Percentiles rank a stretch among this genome's conserved stretches.
These are phyloP conservation scores for Pleurotus tuber-regium DNA, from an alignment of 768 basidiomycete genomes.

Conservation along the genomic window DNA sequence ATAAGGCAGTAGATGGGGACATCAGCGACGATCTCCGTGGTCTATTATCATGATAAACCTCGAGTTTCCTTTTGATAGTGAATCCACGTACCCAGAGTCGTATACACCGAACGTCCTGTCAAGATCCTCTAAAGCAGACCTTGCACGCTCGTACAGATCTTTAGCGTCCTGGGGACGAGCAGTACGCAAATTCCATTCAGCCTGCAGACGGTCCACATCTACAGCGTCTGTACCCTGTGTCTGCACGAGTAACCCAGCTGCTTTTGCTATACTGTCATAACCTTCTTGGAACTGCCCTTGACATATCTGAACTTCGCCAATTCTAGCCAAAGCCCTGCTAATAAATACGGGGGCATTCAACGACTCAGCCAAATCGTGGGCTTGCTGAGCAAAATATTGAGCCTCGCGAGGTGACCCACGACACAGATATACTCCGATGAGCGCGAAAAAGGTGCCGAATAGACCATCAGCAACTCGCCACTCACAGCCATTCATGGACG, in stretches of 20 bases:
- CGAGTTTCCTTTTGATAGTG: neutral
- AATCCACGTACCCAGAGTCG: constrained; percentile 46
- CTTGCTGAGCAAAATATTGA: constrained; percentile 80
- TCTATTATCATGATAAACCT: constrained; percentile 19
- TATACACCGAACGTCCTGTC: constrained; percentile 51
- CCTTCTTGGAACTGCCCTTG: constrained; percentile 61
- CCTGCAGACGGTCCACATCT: constrained; percentile 53
- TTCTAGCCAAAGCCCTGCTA: constrained; percentile 62
- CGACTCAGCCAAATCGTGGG: constrained; percentile 66
- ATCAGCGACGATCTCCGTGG: constrained; percentile 39
- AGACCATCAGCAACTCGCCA: constrained; percentile 79
- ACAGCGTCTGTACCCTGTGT: constrained; percentile 56
- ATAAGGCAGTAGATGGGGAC: constrained; percentile 18
- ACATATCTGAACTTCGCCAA: constrained; percentile 69
- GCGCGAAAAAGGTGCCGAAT: constrained; percentile 59
- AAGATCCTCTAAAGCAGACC: constrained; percentile 59
- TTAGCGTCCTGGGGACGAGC: constrained; percentile 44
- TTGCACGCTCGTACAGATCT: constrained; percentile 53
- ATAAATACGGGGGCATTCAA: constrained; percentile 64
- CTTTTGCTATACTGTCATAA: constrained; percentile 48
- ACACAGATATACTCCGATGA: constrained; percentile 60
- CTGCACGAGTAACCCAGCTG: constrained; percentile 42
- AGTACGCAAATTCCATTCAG: constrained; percentile 46
- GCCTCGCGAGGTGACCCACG: constrained; percentile 86
- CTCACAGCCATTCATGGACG: constrained; percentile 55